Percentiles rank a stretch among this genome's conserved stretches.
phyloP scores from a whole-genome alignment of 1,284 basidiomycete genomes.

The Heliocybe sulcata region DNA sequence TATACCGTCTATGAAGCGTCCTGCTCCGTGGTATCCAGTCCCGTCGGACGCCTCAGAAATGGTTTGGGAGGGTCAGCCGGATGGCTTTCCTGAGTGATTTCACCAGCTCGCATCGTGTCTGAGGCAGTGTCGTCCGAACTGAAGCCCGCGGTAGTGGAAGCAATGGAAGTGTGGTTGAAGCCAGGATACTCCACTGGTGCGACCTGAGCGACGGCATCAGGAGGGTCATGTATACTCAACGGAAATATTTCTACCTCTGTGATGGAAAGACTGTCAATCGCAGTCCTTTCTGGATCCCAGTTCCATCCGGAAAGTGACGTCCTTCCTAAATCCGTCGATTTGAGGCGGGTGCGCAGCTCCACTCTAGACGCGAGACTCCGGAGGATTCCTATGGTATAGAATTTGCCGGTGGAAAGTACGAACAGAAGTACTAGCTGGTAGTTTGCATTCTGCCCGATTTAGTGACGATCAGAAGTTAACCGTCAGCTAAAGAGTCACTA shows the following conservation, averaged over 20 bases:
- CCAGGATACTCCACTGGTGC: too few species aligned
- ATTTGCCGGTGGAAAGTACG: slow-evolving; percentile 40
- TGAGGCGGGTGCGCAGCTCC: slow-evolving; percentile 30
- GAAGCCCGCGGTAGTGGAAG: too few species aligned
- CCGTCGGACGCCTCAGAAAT: too few species aligned
- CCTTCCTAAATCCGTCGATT: slow-evolving; percentile 30
- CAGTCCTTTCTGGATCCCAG: slow-evolving; percentile 12
- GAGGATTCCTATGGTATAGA: slow-evolving; percentile 40
- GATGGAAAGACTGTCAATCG: background rate
- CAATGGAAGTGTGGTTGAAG: too few species aligned
- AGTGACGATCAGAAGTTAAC: background rate
- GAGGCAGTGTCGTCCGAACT: too few species aligned
- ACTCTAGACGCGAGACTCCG: slow-evolving; percentile 37
- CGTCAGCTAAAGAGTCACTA: background rate
- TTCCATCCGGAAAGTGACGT: slow-evolving; percentile 27
- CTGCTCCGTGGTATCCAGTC: too few species aligned
- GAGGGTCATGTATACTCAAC: too few species aligned
- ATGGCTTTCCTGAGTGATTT: too few species aligned
- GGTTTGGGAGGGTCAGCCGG: too few species aligned
- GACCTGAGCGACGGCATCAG: too few species aligned
- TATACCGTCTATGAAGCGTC: too few species aligned
- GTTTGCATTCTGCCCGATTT: slow-evolving; percentile 21
- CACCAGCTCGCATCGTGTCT: too few species aligned
- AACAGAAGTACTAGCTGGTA: slow-evolving; percentile 41
- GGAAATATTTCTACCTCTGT: background rate